Evolutionary conservation across 192 early-diverging fungal species (phyloP), one percentile per base, ranked within the genome.

Genomic region (Powellomyces hirtus): DNA sequence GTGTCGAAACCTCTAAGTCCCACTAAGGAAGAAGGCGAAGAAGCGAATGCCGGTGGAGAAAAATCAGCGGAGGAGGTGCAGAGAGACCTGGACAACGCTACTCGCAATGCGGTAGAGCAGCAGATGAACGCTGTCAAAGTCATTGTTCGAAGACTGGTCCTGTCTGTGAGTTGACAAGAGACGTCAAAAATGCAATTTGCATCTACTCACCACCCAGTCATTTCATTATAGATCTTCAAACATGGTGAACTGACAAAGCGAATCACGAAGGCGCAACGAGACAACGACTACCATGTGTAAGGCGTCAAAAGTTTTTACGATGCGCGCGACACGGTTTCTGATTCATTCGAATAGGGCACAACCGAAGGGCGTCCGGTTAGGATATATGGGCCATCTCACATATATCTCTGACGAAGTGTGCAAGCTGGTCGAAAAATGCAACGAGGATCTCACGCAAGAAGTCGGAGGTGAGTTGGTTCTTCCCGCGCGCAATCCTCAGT

Each of bases 371-470:
- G 87, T 91, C 20, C 87, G 96, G 35, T 81, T 97, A 30, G 97
- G 96, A 6, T 98, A 92, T 74, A 99, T 99, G 97, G 97, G 97
- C 13, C 97, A 99, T 66, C 78, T 98, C 71, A 98, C 94, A 0
- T 94, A 94, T 55, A 96, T 99, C 58, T 88, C 96, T 29, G 97
- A 99, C 68, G 97, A 98, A 70, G 89, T 95, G 1, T 88, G 90
- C 52, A 93, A 96, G 66, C 70, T 98, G 31, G 75, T 95, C 40
- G 95, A 98, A 63, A 86, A 91, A 22, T 87, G 86, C 49, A 51
- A 50, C 44, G 74, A 59, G 6, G 79, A 84, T 40, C 71, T 88
- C 33, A 72, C 50, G 4, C 59, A 73, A 16, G 79, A 84, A 31
- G 50, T 87, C 20, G 44, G 73, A 52, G 80, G 79, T 82, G 35